A percentile compares a stretch with the other conserved stretches of the same genome.
These are phyloP conservation scores for Prunus davidiana DNA, from an alignment of 306 rosid species.

Conservation along the genomic window DNA sequence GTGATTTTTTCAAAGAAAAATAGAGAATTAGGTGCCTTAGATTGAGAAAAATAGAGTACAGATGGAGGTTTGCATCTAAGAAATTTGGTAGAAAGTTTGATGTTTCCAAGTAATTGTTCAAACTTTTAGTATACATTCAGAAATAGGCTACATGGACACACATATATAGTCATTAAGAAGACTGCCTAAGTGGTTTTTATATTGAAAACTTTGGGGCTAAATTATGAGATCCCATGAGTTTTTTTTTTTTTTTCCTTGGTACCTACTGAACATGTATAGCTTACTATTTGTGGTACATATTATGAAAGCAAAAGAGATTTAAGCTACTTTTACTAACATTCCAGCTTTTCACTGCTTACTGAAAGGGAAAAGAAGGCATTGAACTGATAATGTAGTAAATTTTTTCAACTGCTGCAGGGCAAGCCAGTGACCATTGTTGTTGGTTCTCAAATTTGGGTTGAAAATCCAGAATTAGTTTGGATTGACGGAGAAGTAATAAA, in stretches of 20 bases:
- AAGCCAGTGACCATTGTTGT: slow-evolving; percentile 58
- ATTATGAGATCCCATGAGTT: background rate
- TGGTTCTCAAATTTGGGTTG: slow-evolving; percentile 86
- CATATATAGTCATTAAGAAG: background rate
- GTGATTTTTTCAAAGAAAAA: background rate
- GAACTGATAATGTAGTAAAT: slow-evolving; percentile 7
- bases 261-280: background rate
- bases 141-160: background rate
- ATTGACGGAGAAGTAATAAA: slow-evolving; percentile 63
- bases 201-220: background rate
- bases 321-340: background rate
- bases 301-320: background rate
- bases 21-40: background rate
- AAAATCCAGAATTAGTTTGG: slow-evolving; percentile 72
- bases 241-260: background rate
- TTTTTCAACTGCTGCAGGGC: slow-evolving; percentile 52
- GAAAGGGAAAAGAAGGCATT: slow-evolving; percentile 2
- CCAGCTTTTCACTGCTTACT: background rate
- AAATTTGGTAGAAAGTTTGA: background rate
- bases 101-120: background rate
- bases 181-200: background rate
- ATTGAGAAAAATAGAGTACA: background rate
- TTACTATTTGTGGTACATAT: background rate
- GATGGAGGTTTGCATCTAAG: too few relatives aligned
- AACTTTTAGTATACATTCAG: background rate